Conservation (phyloP, 2,329 filamentous ascomycete species). For the Epichloe amarillans region DNA sequence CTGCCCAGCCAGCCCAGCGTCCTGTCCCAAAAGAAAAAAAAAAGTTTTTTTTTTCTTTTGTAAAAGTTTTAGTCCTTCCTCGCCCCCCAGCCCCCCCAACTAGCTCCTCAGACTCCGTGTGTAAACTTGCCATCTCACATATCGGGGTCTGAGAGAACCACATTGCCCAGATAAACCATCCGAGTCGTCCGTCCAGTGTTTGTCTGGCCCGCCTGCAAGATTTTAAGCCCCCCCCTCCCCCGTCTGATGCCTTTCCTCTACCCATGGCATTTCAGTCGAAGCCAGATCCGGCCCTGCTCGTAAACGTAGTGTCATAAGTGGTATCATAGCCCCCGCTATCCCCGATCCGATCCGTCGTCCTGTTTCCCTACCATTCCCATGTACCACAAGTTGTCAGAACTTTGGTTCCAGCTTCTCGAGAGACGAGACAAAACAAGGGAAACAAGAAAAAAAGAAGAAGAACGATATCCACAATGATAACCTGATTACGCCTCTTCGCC, state of each 20-base stretch:
- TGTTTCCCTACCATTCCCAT: constrained; percentile 1
- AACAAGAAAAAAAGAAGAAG: constrained; percentile 2
- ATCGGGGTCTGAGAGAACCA: background rate
- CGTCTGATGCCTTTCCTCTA: background rate
- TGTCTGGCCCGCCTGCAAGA: background rate
- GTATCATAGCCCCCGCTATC: constrained; percentile 21
- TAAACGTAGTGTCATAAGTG: constrained; percentile 21
- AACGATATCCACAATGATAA: constrained; percentile 6
- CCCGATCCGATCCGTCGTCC: constrained; percentile 14
- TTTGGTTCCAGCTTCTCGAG: constrained; percentile 6
- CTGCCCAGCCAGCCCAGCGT: constrained; percentile 6
- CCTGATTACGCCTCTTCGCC: constrained; percentile 11
- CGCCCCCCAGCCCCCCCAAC: no score
- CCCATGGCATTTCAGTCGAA: background rate
- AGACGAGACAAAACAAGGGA: constrained; percentile 4
- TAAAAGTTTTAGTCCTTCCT: constrained; percentile 14
- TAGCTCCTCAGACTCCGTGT: background rate
- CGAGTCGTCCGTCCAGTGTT: background rate
- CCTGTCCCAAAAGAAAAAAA: constrained; percentile 13
- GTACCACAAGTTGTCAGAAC: constrained; percentile 13
- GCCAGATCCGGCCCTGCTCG: background rate
- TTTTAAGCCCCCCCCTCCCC: background rate
- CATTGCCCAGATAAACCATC: background rate
- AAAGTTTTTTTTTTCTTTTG: constrained; percentile 16
- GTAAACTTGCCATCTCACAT: constrained; percentile 1